Evolutionary conservation across 176 grass and related monocot species (phyloP).

Genomic region (Oryza meyeriana): DNA sequence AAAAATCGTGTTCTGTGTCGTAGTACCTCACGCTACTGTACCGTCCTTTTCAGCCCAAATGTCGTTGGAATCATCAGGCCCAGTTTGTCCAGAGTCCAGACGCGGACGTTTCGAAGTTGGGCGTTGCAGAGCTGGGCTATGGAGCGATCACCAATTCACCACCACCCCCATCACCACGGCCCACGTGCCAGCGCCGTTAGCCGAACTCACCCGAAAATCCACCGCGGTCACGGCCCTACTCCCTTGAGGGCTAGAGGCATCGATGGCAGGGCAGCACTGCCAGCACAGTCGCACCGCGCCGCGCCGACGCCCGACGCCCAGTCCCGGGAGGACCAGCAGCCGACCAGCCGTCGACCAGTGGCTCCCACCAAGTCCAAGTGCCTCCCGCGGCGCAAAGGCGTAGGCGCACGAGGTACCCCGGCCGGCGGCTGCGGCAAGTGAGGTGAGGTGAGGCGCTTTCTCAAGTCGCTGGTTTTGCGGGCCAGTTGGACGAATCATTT

Average conservation of each 20-base stretch:
- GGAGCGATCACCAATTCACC: not conserved
- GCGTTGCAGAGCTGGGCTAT: no score
- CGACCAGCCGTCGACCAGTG: not conserved
- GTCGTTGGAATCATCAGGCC: no score
- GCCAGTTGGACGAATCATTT: not conserved
- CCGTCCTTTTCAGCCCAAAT: no score
- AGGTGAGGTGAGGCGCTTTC: not conserved
- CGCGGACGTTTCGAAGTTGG: no score
- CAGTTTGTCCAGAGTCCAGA: no score
- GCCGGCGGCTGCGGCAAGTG: not conserved
- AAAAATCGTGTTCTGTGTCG: no score
- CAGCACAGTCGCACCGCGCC: not conserved
- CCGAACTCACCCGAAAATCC: not conserved
- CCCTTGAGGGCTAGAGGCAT: not conserved
- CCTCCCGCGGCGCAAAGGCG: not conserved
- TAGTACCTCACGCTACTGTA: no score
- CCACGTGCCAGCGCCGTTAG: not conserved
- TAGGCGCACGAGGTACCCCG: not conserved
- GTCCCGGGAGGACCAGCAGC: not conserved
- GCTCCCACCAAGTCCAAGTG: not conserved
- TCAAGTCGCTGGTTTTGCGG: not conserved
- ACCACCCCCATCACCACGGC: not conserved
- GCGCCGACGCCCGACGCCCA: not conserved
- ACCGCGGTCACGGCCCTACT: not conserved
- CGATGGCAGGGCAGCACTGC: no score